phyloP scores from a whole-genome alignment of 2,329 filamentous ascomycete genomes.

The Dothiorella sarmentorum region DNA sequence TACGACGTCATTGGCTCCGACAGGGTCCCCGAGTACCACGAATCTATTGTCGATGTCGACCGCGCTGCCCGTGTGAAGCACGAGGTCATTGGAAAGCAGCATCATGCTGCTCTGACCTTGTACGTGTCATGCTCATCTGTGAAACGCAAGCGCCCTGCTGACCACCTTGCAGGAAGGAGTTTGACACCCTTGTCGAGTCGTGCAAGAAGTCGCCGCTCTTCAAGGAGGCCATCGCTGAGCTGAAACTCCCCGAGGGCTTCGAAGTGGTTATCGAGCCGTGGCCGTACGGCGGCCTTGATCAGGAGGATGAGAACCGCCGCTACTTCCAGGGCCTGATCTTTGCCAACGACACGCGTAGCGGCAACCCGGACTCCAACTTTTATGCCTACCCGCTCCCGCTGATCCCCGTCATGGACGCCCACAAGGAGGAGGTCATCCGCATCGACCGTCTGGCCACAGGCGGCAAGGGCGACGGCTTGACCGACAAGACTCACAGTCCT shows the following conservation, averaged over 20 bases:
- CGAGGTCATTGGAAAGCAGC: constrained; percentile 46
- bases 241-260: constrained; percentile 54
- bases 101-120: constrained; percentile 48
- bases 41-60: constrained; percentile 51
- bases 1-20: constrained; percentile 56
- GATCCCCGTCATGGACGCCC: constrained; percentile 36
- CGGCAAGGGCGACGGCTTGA: constrained; percentile 36
- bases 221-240: constrained; percentile 49
- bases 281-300: constrained; percentile 55
- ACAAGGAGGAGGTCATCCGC: constrained; percentile 34
- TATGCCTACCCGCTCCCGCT: constrained; percentile 40
- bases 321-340: constrained; percentile 57
- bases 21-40: constrained; percentile 52
- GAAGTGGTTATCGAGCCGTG: constrained; percentile 55
- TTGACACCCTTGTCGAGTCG: constrained; percentile 46
- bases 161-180: constrained; percentile 36
- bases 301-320: constrained; percentile 45
- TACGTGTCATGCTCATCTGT: constrained; percentile 25
- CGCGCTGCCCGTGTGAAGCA: constrained; percentile 42
- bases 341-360: constrained; percentile 45
- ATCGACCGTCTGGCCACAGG: constrained; percentile 38
- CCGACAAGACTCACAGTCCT: constrained; percentile 37
- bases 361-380: constrained; percentile 43
- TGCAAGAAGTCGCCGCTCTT: constrained; percentile 54
- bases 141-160: constrained; percentile 2